phyloP scores from a whole-genome alignment of 2,329 filamentous ascomycete genomes.

The Penicillium sp. region DNA sequence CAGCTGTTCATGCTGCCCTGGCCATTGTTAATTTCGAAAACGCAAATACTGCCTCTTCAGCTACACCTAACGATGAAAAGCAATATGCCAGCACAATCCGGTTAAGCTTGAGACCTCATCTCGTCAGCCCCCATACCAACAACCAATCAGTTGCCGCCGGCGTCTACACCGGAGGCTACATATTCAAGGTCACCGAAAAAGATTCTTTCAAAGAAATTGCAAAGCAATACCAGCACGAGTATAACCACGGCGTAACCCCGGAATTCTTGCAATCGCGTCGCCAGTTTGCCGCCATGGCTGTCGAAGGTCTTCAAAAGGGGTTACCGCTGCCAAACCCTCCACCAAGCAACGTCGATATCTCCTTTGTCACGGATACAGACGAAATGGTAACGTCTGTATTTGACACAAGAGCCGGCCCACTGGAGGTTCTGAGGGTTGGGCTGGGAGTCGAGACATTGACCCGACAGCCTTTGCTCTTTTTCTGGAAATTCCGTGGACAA shows the following conservation, averaged over 20 bases:
- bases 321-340: neutral
- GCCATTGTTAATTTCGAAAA: conserved; percentile 2
- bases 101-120: conserved; percentile 1
- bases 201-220: conserved; percentile 1
- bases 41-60: neutral
- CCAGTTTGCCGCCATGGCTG: conserved; percentile 2
- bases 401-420: neutral
- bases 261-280: conserved; percentile 4
- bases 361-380: neutral
- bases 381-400: neutral
- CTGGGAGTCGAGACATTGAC: conserved; percentile 9
- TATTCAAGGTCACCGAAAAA: neutral
- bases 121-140: conserved; percentile 5
- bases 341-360: conserved; percentile 9
- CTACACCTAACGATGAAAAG: neutral
- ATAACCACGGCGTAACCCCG: neutral
- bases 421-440: neutral
- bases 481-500: conserved; percentile 5
- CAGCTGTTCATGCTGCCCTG: conserved; percentile 7
- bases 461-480: conserved; percentile 7
- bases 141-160: conserved; percentile 1
- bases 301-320: conserved; percentile 4
- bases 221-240: neutral
- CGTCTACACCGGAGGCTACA: conserved; percentile 9
- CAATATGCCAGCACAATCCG: conserved; percentile 9